Conservation (phyloP, 23 red algal species). For the Gracilaria domingensis region DNA sequence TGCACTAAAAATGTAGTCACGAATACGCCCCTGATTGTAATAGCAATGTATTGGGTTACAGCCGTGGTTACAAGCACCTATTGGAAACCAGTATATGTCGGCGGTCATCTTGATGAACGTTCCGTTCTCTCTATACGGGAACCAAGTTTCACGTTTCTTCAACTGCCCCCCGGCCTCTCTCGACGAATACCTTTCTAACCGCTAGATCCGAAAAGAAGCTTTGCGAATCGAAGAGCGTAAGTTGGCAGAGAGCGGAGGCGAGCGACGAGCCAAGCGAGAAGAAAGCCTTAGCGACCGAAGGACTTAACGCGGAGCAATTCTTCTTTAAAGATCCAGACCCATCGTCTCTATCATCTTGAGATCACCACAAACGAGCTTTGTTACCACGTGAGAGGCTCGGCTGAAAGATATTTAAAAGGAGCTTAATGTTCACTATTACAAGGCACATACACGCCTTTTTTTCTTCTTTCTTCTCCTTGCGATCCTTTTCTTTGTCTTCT, state of each 20-base stretch:
- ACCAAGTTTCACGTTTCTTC: slow-evolving; percentile 9
- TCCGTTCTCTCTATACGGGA: slow-evolving; percentile 2
- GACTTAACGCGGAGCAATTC: background rate
- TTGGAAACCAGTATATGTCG: background rate
- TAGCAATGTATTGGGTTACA: too few species aligned
- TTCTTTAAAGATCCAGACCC: background rate
- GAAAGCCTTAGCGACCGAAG: too few species aligned
- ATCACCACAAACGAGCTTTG: too few species aligned
- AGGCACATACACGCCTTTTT: background rate
- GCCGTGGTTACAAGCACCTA: slow-evolving; percentile 16
- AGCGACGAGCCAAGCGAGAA: background rate
- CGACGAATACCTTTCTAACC: background rate
- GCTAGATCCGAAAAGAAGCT: background rate
- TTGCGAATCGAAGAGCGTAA: background rate
- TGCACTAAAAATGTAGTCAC: too few species aligned
- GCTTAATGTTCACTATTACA: background rate
- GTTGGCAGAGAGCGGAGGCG: background rate
- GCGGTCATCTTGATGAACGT: slow-evolving; percentile 2
- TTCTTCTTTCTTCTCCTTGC: background rate
- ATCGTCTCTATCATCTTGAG: background rate
- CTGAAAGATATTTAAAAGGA: background rate
- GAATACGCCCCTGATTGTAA: too few species aligned
- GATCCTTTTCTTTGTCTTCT: background rate
- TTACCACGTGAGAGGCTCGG: too few species aligned
- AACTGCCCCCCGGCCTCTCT: background rate